Percentiles rank a stretch among this genome's conserved stretches.
phyloP scores from a whole-genome alignment of 768 basidiomycete species.

The Tylopilus sp. region DNA sequence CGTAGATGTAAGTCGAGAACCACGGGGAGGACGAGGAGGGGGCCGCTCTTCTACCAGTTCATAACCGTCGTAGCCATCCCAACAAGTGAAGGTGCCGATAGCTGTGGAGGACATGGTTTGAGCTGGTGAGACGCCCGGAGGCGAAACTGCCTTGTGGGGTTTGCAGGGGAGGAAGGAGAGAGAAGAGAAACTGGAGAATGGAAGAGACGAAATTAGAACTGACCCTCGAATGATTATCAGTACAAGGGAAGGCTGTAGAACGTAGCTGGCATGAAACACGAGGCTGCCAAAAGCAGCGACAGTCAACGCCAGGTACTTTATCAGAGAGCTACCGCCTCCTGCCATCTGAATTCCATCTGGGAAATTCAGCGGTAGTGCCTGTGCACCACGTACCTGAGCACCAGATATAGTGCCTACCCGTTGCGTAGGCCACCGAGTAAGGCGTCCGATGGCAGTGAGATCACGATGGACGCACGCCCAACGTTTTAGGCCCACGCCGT shows the following conservation, averaged over 20 bases:
- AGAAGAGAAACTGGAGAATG: constrained; percentile 15
- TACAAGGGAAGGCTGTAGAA: constrained; percentile 15
- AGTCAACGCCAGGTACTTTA: constrained; percentile 26
- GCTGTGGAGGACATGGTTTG: constrained; percentile 31
- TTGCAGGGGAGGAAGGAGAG: constrained; percentile 14
- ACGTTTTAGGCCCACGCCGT: constrained; percentile 20
- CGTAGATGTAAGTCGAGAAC: constrained; percentile 22
- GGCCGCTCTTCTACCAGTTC: constrained; percentile 22
- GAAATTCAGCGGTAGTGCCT: neutral
- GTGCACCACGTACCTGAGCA: neutral
- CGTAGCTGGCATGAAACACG: constrained; percentile 31
- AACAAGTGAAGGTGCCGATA: constrained; percentile 33
- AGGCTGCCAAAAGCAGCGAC: constrained; percentile 32
- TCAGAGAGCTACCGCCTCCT: constrained; percentile 11
- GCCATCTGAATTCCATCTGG: constrained; percentile 12
- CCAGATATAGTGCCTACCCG: neutral
- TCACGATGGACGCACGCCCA: constrained; percentile 8
- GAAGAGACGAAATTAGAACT: constrained; percentile 24
- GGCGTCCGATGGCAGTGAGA: neutral
- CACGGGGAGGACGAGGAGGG: constrained; percentile 15
- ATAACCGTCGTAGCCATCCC: constrained; percentile 30
- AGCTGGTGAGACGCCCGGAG: constrained; percentile 12
- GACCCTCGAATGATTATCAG: constrained; percentile 34
- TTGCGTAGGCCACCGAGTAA: neutral
- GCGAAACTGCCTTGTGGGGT: constrained; percentile 21